Conservation (phyloP, 345 rosid species). For the Erysimum cheiranthoides region DNA sequence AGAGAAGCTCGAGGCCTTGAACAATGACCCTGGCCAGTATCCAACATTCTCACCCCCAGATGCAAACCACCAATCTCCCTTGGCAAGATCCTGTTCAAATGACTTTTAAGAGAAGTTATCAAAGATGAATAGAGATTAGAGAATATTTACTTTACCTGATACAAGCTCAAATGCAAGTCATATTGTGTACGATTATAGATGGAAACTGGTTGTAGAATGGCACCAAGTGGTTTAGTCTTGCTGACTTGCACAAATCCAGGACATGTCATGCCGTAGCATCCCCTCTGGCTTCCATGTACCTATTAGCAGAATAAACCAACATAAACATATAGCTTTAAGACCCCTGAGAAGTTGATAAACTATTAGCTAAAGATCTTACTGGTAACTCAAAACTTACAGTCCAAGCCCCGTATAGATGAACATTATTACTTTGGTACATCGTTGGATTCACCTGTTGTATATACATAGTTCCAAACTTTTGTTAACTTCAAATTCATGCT, state of each 20-base stretch:
- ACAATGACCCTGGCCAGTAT: constrained; percentile 37
- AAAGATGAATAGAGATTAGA: not conserved
- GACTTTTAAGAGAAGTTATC: constrained; percentile 12
- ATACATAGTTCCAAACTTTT: not conserved
- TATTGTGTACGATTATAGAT: constrained; percentile 17
- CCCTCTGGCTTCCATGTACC: not conserved
- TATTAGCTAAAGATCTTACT: not conserved
- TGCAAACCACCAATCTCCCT: constrained; percentile 39
- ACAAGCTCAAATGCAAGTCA: not conserved
- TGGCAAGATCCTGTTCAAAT: constrained; percentile 24
- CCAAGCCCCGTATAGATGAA: constrained; percentile 20
- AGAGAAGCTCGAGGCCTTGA: not conserved
- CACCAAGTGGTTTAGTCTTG: not conserved
- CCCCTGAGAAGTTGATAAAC: not conserved
- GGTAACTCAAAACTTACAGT: constrained; percentile 28
- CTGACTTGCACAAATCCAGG: constrained; percentile 40
- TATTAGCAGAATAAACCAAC: not conserved
- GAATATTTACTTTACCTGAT: too few relatives aligned
- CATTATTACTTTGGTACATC: not conserved
- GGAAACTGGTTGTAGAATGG: constrained; percentile 4
- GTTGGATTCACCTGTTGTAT: constrained; percentile 30
- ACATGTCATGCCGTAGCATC: constrained; percentile 18
- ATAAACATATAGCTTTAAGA: not conserved
- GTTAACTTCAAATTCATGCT: not conserved
- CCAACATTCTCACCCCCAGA: constrained; percentile 9